phyloP scores from a whole-genome alignment of 768 basidiomycete species.

The Tremella fuciformis region DNA sequence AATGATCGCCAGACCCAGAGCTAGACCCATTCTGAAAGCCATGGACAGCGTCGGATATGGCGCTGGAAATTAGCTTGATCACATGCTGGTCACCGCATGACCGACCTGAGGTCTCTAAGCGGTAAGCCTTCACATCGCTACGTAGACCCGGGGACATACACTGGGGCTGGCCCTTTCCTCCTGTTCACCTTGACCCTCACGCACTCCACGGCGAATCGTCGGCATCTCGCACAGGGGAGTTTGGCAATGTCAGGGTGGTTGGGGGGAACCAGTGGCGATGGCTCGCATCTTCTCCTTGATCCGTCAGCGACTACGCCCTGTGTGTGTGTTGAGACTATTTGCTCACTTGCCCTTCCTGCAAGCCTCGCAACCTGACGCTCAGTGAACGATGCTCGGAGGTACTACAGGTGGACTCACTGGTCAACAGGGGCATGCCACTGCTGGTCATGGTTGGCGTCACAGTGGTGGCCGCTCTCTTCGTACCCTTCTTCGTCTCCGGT shows the following conservation, averaged over 20 bases:
- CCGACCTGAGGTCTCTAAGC: constrained; percentile 22
- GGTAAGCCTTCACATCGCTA: background rate
- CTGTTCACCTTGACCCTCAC: constrained; percentile 25
- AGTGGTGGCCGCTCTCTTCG: too few relatives aligned
- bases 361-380: constrained; percentile 37
- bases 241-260: constrained; percentile 40
- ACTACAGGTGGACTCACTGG: background rate
- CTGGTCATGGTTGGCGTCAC: too few relatives aligned
- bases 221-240: constrained; percentile 41
- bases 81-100: background rate
- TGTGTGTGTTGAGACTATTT: background rate
- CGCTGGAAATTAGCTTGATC: constrained; percentile 21
- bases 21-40: constrained; percentile 20
- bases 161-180: constrained; percentile 41
- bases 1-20: background rate
- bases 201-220: constrained; percentile 42
- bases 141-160: constrained; percentile 20
- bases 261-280: constrained; percentile 40
- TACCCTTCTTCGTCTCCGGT: too few relatives aligned
- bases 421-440: background rate
- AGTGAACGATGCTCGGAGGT: constrained; percentile 1
- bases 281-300: constrained; percentile 37
- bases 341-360: constrained; percentile 44
- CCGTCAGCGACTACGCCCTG: constrained; percentile 4
- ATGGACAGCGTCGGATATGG: constrained; percentile 37